Percentiles rank a stretch among this genome's conserved stretches.
Conservation (phyloP, 1,284 basidiomycete species). For the Leccinum angustisporum region DNA sequence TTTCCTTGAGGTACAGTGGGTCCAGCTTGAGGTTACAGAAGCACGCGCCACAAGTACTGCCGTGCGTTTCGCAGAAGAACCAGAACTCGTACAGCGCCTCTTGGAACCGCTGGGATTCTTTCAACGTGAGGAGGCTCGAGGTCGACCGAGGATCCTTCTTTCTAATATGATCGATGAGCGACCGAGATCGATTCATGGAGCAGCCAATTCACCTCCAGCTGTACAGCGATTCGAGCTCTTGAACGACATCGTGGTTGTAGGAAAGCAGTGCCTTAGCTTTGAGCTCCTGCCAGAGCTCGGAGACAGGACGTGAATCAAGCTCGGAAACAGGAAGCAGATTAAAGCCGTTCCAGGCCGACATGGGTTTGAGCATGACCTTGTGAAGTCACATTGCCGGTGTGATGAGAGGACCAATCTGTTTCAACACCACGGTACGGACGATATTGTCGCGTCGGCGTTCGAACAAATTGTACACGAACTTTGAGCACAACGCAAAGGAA, state of each 20-base stretch:
- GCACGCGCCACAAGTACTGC: too few relatives aligned
- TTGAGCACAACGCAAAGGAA: constrained; percentile 33
- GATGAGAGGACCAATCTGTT: too few relatives aligned
- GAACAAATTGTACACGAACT: constrained; percentile 32
- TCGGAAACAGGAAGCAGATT: constrained; percentile 6
- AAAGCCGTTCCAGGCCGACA: constrained; percentile 18
- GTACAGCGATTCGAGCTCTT: constrained; percentile 34
- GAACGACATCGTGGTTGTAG: constrained; percentile 22
- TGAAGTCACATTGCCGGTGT: constrained; percentile 35
- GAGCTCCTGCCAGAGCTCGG: too few relatives aligned
- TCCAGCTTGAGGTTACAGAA: too few relatives aligned
- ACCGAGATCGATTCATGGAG: neutral
- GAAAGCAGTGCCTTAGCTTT: too few relatives aligned
- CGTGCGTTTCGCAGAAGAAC: constrained; percentile 26
- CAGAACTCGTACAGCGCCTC: constrained; percentile 36
- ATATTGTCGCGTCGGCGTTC: too few relatives aligned
- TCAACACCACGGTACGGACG: too few relatives aligned
- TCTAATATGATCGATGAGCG: constrained; percentile 15
- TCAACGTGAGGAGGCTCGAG: constrained; percentile 23
- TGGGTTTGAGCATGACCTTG: constrained; percentile 11
- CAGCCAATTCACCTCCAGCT: constrained; percentile 36
- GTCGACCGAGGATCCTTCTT: constrained; percentile 34
- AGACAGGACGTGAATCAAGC: too few relatives aligned
- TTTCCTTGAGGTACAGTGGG: too few relatives aligned
- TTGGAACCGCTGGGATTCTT: constrained; percentile 35